A percentile compares a stretch with the other conserved stretches of the same genome.
Conservation (phyloP, 1,284 basidiomycete species). For the Vanrija pseudolonga region DNA sequence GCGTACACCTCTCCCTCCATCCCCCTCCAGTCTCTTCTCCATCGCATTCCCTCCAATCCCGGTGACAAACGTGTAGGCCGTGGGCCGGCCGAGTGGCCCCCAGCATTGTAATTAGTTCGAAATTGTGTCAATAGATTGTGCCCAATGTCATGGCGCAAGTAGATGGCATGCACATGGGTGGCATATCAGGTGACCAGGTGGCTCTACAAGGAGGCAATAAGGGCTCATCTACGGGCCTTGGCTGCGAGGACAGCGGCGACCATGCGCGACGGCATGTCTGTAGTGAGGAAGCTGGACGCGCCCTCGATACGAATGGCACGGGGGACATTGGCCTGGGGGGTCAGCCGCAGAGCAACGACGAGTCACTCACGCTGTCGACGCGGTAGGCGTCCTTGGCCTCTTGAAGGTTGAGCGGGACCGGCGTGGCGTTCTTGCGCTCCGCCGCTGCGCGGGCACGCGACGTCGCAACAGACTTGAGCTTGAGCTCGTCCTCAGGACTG, state of each 20-base stretch:
- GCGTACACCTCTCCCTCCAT: no score
- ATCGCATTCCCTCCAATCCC: no score
- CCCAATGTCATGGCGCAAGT: neutral
- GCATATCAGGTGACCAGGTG: no score
- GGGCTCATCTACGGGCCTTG: neutral
- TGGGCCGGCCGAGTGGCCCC: no score
- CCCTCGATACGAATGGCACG: no score
- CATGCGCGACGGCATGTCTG: constrained; percentile 11
- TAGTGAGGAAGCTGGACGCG: constrained; percentile 8
- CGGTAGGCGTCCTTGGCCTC: constrained; percentile 28
- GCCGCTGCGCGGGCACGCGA: constrained; percentile 1
- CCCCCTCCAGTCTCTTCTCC: no score
- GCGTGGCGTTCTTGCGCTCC: constrained; percentile 1
- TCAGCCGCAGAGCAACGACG: neutral
- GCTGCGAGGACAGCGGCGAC: constrained; percentile 10
- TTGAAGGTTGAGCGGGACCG: constrained; percentile 25
- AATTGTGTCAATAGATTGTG: no score
- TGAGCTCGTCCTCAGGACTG: constrained; percentile 14
- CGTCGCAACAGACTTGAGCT: constrained; percentile 8
- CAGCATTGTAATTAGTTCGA: no score
- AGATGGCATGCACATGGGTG: neutral
- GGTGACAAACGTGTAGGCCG: no score
- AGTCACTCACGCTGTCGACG: constrained; percentile 25
- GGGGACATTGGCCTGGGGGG: no score
- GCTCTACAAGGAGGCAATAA: neutral